Percentiles rank a stretch among this genome's conserved stretches.
phyloP scores from a whole-genome alignment of 1,284 basidiomycete species.

The Gymnopus androsaceus region DNA sequence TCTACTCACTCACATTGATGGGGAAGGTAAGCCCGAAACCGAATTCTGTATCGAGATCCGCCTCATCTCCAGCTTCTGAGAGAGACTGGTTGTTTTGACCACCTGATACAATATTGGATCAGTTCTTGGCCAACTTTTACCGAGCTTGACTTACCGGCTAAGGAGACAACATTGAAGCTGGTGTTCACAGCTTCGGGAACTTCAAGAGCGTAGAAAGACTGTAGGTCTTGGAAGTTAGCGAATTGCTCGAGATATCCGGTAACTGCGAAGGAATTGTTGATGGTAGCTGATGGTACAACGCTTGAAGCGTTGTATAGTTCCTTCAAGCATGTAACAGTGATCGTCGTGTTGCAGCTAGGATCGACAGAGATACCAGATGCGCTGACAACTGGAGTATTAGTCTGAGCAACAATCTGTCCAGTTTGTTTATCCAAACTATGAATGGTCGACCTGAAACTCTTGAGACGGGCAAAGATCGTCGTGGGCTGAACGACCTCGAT shows the following conservation, averaged over 20 bases:
- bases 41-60: slow-evolving; percentile 65
- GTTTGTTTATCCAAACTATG: slow-evolving; percentile 21
- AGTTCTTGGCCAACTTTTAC: background rate
- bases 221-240: slow-evolving; percentile 51
- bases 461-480: slow-evolving; percentile 64
- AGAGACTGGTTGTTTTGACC: slow-evolving; percentile 60
- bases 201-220: slow-evolving; percentile 51
- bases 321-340: slow-evolving; percentile 43
- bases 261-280: slow-evolving; percentile 38
- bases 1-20: slow-evolving; percentile 26
- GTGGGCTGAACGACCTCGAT: slow-evolving; percentile 76
- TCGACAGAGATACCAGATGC: slow-evolving; percentile 11
- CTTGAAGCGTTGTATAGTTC: slow-evolving; percentile 41
- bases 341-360: slow-evolving; percentile 21
- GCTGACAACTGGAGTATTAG: slow-evolving; percentile 26
- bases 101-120: slow-evolving; percentile 32
- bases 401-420: slow-evolving; percentile 29
- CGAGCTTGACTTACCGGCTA: slow-evolving; percentile 42
- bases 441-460: slow-evolving; percentile 48
- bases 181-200: slow-evolving; percentile 37
- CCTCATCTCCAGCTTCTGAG: slow-evolving; percentile 52
- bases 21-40: slow-evolving; percentile 18
- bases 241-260: slow-evolving; percentile 45
- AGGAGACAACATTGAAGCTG: slow-evolving; percentile 47
- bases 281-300: slow-evolving; percentile 36